These are phyloP conservation scores for Hypomontagnella monticulosa DNA, from an alignment of 495 filamentous ascomycete species.

Conservation along the genomic window DNA sequence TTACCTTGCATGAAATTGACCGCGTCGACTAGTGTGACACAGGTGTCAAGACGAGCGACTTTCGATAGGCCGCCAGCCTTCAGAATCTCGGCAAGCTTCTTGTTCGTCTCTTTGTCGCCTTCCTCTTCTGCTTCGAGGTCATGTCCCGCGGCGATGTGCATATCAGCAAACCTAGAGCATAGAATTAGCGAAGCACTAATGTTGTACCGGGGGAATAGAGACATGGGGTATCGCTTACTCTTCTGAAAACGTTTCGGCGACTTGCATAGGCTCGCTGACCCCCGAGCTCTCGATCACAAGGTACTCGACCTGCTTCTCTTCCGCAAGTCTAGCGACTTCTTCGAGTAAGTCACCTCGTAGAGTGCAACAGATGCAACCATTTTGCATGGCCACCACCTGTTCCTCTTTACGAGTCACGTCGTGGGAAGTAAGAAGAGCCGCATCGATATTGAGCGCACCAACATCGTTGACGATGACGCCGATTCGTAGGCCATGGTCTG, in stretches of 20 bases:
- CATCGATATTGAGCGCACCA: slow-evolving; percentile 66
- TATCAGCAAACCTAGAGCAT: slow-evolving; percentile 44
- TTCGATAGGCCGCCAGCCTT: slow-evolving; percentile 62
- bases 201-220: slow-evolving; percentile 39
- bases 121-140: slow-evolving; percentile 37
- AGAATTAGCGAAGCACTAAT: slow-evolving; percentile 24
- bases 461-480: slow-evolving; percentile 70
- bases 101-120: slow-evolving; percentile 28
- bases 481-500: slow-evolving; percentile 63
- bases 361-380: slow-evolving; percentile 71
- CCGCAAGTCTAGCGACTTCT: slow-evolving; percentile 62
- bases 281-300: slow-evolving; percentile 69
- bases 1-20: slow-evolving; percentile 66
- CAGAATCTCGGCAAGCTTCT: slow-evolving; percentile 47
- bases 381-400: slow-evolving; percentile 68
- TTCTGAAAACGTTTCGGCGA: slow-evolving; percentile 67
- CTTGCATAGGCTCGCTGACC: slow-evolving; percentile 71
- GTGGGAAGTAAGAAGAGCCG: slow-evolving; percentile 62
- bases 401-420: slow-evolving; percentile 59
- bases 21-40: slow-evolving; percentile 67
- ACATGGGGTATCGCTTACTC: slow-evolving; percentile 51
- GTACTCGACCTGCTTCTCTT: slow-evolving; percentile 62
- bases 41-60: slow-evolving; percentile 66
- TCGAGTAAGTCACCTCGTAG: slow-evolving; percentile 66
- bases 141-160: slow-evolving; percentile 34